These are phyloP conservation scores for Pythium dissimile DNA, from an alignment of 352 stramenopile species.

Conservation along the genomic window DNA sequence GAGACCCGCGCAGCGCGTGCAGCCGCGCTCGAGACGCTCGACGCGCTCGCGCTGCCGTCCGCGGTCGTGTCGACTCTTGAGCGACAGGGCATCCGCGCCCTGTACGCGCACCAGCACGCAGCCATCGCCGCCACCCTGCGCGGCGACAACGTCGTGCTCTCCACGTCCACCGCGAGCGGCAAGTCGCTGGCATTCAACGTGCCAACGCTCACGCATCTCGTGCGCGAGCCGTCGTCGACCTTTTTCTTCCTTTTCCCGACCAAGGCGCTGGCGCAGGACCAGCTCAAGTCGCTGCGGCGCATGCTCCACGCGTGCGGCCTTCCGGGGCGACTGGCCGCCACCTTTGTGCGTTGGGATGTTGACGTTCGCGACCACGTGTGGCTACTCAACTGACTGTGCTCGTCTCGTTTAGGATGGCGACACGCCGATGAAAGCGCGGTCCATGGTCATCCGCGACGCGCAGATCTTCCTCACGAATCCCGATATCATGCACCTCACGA, in stretches of 20 bases:
- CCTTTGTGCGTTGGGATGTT: slow-evolving; percentile 48
- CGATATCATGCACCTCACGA: slow-evolving; percentile 97
- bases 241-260: slow-evolving; percentile 97
- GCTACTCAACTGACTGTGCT: neutral
- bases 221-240: slow-evolving; percentile 49
- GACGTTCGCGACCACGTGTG: neutral
- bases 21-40: slow-evolving; percentile 39
- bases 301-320: slow-evolving; percentile 63
- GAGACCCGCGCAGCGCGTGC: slow-evolving; percentile 44
- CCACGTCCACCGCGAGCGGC: slow-evolving; percentile 94
- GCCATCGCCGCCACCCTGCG: slow-evolving; percentile 85
- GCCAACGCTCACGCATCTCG: slow-evolving; percentile 84
- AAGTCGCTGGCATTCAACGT: slow-evolving; percentile 98
- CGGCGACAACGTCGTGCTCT: slow-evolving; percentile 92
- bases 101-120: slow-evolving; percentile 92
- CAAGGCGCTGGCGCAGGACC: slow-evolving; percentile 98
- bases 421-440: slow-evolving; percentile 88
- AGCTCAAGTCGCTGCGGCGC: slow-evolving; percentile 86
- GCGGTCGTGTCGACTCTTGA: slow-evolving; percentile 39
- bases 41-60: slow-evolving; percentile 33
- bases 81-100: slow-evolving; percentile 45
- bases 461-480: slow-evolving; percentile 98
- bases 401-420: slow-evolving; percentile 87
- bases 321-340: slow-evolving; percentile 45
- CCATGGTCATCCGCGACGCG: slow-evolving; percentile 75